Conservation (phyloP, 2,329 filamentous ascomycete genomes). For the Colletotrichum sp. region DNA sequence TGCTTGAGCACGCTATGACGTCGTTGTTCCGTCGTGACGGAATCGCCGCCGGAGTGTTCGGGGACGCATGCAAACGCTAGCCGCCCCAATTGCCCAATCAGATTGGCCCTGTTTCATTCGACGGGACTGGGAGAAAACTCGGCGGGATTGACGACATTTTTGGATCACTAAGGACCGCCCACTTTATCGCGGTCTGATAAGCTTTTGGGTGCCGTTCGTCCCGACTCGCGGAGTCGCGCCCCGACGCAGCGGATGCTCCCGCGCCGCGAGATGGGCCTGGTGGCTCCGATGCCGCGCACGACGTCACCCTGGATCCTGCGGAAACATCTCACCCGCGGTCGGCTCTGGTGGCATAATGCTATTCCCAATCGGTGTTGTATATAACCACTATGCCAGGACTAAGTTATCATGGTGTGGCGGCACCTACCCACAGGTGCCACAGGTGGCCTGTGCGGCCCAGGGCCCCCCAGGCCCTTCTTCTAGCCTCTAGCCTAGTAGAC, state of each 20-base stretch:
- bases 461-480: no score
- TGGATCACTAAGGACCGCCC: not conserved
- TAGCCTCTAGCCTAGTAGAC: no score
- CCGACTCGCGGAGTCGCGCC: not conserved
- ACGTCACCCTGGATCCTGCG: not conserved
- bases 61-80: not conserved
- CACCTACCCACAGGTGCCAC: no score
- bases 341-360: not conserved
- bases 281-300: not conserved
- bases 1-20: constrained; percentile 11
- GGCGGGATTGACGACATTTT: not conserved
- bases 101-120: not conserved
- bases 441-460: no score
- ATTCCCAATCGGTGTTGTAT: not conserved
- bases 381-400: no score
- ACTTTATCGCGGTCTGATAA: not conserved
- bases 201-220: constrained; percentile 5
- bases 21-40: constrained; percentile 10
- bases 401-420: no score
- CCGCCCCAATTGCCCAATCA: not conserved
- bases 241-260: constrained; percentile 1
- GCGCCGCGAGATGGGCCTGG: not conserved
- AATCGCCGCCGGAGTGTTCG: constrained; percentile 8
- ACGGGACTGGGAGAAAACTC: not conserved
- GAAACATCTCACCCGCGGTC: no score